These are phyloP conservation scores for Chalciporus piperatus DNA, from an alignment of 768 basidiomycete genomes.

Conservation along the genomic window DNA sequence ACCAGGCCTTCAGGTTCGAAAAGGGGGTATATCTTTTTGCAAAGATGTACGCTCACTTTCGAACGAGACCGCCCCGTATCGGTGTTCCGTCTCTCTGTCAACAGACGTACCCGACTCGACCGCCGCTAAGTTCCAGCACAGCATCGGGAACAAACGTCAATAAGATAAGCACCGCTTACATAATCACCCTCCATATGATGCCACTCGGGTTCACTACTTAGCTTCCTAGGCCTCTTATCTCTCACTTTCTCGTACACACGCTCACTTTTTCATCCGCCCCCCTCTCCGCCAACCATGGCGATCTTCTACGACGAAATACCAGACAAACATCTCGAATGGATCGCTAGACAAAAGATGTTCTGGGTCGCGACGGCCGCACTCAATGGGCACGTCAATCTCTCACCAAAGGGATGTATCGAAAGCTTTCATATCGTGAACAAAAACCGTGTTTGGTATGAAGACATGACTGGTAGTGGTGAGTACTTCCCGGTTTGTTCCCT, in stretches of 20 bases:
- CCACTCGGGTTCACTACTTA: no score
- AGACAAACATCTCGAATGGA: conserved; percentile 51
- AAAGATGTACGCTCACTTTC: not conserved
- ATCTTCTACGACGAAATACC: conserved; percentile 58
- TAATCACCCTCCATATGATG: no score
- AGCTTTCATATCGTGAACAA: conserved; percentile 58
- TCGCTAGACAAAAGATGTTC: conserved; percentile 61
- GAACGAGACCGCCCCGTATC: not conserved
- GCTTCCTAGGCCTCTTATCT: not conserved
- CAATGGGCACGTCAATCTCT: conserved; percentile 64
- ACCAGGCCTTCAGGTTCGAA: not conserved
- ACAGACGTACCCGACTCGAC: no score
- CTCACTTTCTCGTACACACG: not conserved
- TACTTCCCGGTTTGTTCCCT: not conserved
- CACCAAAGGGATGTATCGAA: conserved; percentile 60
- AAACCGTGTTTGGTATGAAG: conserved; percentile 68
- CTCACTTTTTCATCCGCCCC: not conserved
- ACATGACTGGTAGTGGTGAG: conserved; percentile 66
- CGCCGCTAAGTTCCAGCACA: no score
- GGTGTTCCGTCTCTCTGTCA: not conserved
- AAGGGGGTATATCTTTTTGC: not conserved
- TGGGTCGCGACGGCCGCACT: conserved; percentile 72
- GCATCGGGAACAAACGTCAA: no score
- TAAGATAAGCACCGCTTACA: no score
- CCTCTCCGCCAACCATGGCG: conserved; percentile 41